Evolutionary conservation across 352 stramenopile species (phyloP).

Genomic region (Plasmopara halstedii): DNA sequence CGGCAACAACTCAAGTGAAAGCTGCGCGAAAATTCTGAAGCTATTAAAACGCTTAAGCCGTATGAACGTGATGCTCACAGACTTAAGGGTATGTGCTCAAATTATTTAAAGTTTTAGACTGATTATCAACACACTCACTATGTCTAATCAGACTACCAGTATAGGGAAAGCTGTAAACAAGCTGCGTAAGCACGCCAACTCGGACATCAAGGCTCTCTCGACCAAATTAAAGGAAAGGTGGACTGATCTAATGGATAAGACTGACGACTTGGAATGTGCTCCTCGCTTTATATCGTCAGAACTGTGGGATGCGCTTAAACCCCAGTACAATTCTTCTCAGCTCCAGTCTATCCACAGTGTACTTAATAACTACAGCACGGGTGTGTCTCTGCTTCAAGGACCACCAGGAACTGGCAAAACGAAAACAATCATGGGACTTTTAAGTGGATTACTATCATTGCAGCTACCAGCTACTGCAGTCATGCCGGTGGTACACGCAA

Average conservation of each 20-base stretch:
- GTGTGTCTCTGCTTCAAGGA: constrained; percentile 89
- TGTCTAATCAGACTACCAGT: constrained; percentile 80
- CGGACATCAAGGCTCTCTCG: constrained; percentile 36
- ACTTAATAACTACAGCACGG: constrained; percentile 80
- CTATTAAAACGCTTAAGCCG: constrained; percentile 57
- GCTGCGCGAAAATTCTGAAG: constrained; percentile 40
- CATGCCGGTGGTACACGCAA: constrained; percentile 19
- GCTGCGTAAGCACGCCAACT: constrained; percentile 65
- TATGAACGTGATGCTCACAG: constrained; percentile 70
- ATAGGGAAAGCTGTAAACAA: constrained; percentile 84
- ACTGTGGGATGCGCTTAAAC: constrained; percentile 67
- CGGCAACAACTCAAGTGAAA: constrained; percentile 15
- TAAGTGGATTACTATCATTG: constrained; percentile 69
- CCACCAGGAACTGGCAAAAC: constrained; percentile 94
- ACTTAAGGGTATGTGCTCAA: constrained; percentile 58
- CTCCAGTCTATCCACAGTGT: constrained; percentile 83
- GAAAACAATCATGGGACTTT: constrained; percentile 84
- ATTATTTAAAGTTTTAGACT: no score
- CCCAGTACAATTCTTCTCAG: constrained; percentile 81
- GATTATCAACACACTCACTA: no score
- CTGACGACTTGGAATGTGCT: constrained; percentile 42
- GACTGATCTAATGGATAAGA: constrained; percentile 65
- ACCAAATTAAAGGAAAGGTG: constrained; percentile 69
- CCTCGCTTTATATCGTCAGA: constrained; percentile 55
- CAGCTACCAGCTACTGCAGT: constrained; percentile 43